Evolutionary conservation across 2,329 filamentous ascomycete genomes (phyloP).

Genomic region (Cladophialophora immunda): DNA sequence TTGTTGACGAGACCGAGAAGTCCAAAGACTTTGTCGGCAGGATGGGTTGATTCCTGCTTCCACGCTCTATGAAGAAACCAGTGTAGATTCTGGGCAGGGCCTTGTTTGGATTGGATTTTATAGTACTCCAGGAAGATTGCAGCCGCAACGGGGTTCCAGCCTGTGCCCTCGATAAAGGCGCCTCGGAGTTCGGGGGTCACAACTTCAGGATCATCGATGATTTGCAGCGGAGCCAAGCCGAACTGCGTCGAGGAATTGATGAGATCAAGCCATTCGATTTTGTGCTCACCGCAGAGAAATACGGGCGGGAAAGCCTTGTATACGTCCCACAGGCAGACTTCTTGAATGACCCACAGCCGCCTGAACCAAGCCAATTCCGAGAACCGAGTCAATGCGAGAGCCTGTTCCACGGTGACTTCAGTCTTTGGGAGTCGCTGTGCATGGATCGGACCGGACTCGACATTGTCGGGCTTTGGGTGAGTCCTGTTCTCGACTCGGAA

Average conservation of each 20-base stretch:
- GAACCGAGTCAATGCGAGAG: background rate
- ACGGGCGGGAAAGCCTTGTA: background rate
- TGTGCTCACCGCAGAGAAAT: background rate
- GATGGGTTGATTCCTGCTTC: background rate
- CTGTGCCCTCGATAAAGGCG: conserved; percentile 2
- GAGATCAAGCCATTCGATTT: background rate
- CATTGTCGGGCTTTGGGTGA: background rate
- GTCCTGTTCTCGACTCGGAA: background rate
- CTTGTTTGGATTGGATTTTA: background rate
- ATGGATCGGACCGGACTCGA: background rate
- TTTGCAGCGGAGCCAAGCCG: background rate
- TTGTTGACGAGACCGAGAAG: background rate
- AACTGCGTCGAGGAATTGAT: background rate
- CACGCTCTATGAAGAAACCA: background rate
- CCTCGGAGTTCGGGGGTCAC: background rate
- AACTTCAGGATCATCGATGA: background rate
- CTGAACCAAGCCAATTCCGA: background rate
- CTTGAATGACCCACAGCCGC: conserved; percentile 2
- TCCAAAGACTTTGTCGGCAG: conserved; percentile 1
- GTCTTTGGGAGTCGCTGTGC: background rate
- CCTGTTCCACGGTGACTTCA: background rate
- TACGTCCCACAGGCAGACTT: conserved; percentile 2
- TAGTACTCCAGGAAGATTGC: background rate
- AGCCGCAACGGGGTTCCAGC: background rate
- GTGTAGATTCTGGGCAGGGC: background rate